Percentiles rank a stretch among this genome's conserved stretches.
Evolutionary conservation across 352 stramenopile species (phyloP).

Genomic region (Globisporangium takayamanum): DNA sequence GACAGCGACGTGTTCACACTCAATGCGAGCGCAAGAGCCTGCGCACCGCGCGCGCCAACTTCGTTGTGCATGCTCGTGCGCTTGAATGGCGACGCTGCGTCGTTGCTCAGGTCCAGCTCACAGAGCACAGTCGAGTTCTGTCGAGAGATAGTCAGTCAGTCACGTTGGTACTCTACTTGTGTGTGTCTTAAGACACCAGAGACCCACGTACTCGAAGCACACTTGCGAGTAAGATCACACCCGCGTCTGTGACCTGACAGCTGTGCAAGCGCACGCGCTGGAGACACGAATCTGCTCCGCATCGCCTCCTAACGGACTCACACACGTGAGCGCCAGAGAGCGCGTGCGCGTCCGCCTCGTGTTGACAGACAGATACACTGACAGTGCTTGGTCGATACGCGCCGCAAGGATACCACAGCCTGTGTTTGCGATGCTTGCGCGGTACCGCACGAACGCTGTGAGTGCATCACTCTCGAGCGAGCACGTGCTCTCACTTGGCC

Average conservation of each 20-base stretch:
- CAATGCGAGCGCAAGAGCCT: slow-evolving; percentile 26
- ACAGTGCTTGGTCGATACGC: background rate
- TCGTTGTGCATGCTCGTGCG: slow-evolving; percentile 28
- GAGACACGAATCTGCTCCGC: slow-evolving; percentile 9
- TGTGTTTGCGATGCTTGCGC: slow-evolving; percentile 17
- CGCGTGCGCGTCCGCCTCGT: background rate
- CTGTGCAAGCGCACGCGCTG: slow-evolving; percentile 24
- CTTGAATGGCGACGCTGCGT: slow-evolving; percentile 12
- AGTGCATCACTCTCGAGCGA: background rate
- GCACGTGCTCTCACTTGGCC: background rate
- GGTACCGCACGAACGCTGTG: slow-evolving; percentile 11
- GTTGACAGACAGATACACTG: background rate
- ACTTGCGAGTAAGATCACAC: slow-evolving; percentile 35
- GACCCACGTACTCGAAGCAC: slow-evolving; percentile 22
- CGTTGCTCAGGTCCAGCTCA: slow-evolving; percentile 37
- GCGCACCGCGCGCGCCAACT: slow-evolving; percentile 17
- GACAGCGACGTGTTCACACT: slow-evolving; percentile 24
- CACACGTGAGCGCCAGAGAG: background rate
- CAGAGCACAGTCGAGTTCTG: slow-evolving; percentile 12
- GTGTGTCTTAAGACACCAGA: background rate
- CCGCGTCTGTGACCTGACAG: slow-evolving; percentile 38
- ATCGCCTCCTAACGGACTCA: slow-evolving; percentile 16
- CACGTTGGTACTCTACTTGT: no score
- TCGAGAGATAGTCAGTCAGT: background rate
- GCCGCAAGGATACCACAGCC: slow-evolving; percentile 21